These are phyloP conservation scores for Puccinia polysora DNA, from an alignment of 1,284 basidiomycete species.

Conservation along the genomic window DNA sequence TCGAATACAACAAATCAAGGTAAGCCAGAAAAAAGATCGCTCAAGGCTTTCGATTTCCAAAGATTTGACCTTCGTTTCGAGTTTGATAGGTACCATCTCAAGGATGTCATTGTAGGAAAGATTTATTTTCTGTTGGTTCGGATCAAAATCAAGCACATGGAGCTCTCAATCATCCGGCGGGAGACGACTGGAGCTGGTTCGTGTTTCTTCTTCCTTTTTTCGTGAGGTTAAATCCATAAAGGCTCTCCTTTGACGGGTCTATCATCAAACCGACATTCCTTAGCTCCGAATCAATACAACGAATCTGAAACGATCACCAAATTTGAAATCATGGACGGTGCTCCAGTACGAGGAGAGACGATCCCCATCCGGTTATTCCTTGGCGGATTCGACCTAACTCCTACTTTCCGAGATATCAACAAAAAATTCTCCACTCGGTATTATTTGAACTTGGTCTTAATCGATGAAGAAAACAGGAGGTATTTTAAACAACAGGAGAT, in stretches of 20 bases:
- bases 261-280: too few species aligned
- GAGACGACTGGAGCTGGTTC: conserved; percentile 79
- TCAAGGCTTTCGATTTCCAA: neutral
- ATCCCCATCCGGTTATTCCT: conserved; percentile 97
- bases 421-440: conserved; percentile 97
- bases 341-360: conserved; percentile 90
- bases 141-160: conserved; percentile 99
- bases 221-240: neutral
- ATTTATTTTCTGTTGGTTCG: conserved; percentile 97
- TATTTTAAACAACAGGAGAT: conserved; percentile 69
- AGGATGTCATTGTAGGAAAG: conserved; percentile 98
- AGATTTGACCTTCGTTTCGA: neutral
- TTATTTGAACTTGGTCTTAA: conserved; percentile 91
- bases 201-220: conserved; percentile 24
- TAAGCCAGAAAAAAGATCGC: conserved; percentile 21
- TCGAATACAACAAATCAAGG: conserved; percentile 99
- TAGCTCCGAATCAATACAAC: conserved; percentile 91
- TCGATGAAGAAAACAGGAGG: conserved; percentile 93
- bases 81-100: conserved; percentile 70
- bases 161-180: conserved; percentile 91
- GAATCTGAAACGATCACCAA: conserved; percentile 99
- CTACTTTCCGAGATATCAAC: conserved; percentile 97
- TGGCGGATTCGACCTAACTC: conserved; percentile 95
- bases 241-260: neutral
- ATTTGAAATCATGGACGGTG: conserved; percentile 98